Base-by-base conservation (phyloP, 768 basidiomycete genomes). In the Leccinum subgranulosum region DNA sequence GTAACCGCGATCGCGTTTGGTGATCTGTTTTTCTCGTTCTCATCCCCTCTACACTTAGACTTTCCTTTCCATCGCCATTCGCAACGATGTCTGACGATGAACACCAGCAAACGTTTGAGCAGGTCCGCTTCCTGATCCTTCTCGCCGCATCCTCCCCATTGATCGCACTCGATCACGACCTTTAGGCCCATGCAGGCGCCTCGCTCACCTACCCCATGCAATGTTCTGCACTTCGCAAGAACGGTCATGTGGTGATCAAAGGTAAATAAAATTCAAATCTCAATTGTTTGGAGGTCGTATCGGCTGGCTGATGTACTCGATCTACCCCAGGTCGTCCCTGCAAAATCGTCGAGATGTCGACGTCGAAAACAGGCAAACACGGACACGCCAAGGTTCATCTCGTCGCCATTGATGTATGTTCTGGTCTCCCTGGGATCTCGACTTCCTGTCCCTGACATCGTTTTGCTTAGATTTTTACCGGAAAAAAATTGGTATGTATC, bases 351-450 rank as follows among this genome's bases (percentile, higher is more conserved):
- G 94, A 97, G 75, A 98, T 97, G 95, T 96, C 94, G 62, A 97
- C 95, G 79, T 98, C 95, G 74, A 98, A 98, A 86, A 96, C 94
- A 49, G 95, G 96, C 69, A 98, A 98, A 86, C 96, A 98, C 81
- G 96, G 96, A 69, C 96, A 99, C 81, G 96, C 97, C 76, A 99
- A 98, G 79, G 97, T 98, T 72, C 94, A 98, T 78, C 84, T 99
- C 62, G 85, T 98, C 67, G 97, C 87, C 73, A 91, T 92, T 73
- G 97, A 99, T 78, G 95, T 97, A 72, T 61, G 93, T 84, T 31
- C 49, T 27, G 50, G 47, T 50, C 43, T 11, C 43, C 19, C 17
- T 58, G 23, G 51, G 36, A 10, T 25, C 27, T 21, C n/a, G 58
- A 17, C 53, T 46, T 54, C 8, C n/a, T 43, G 33, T 34, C 17